Base-by-base conservation (phyloP, 2,329 filamentous ascomycete species). In the Zymoseptoria pseudotritici region DNA sequence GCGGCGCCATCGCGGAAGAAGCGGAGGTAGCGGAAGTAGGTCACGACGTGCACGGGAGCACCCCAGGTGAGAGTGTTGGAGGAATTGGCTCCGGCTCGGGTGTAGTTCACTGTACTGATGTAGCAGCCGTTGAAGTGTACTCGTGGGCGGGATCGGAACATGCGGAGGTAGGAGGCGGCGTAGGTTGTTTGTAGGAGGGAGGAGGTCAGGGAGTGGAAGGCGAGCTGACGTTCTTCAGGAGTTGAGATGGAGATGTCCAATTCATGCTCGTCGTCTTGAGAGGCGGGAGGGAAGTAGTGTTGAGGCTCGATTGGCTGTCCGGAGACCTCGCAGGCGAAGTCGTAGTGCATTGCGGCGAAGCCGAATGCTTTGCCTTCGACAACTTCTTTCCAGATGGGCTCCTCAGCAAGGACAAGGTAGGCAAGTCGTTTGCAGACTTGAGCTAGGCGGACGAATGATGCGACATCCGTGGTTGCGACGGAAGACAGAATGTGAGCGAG, bases 31-130 rank as follows among this genome's bases (percentile, higher is more conserved):
- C 94, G 90, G 77, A 96, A 99, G 77, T 97, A 99, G 0, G 94
- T 99, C 54, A 99, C 91, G 60, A 97, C 95, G 72, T 96, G 91
- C 42, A 97, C 88, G 8, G 92, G 92, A 22, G 83, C 87, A 69
- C 79, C 80, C 90, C 92, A 96, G 1, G 89, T 87, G 19, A 88
- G 77, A 58, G 86, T 86, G 64, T 86, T 87, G 20, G 83, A 82
- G 2, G 85, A 86, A 10, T 86, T 82, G 61, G 88, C 88, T 31
- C 94, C 94, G 0, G 90, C 79, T 22, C 94, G 89, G 55, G 90
- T 86, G 76, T 99, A 99, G 77, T 97, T 97, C 61, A 96, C 91
- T 0, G 93, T 97, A 74, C 86, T 90, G 74, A 99, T 97, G 77
- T 99, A 99, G 75, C 91, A 89, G 24, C 94, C 94, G 69, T 94